Base-by-base conservation (phyloP, 352 stramenopile species). In the Phytophthora pini region DNA sequence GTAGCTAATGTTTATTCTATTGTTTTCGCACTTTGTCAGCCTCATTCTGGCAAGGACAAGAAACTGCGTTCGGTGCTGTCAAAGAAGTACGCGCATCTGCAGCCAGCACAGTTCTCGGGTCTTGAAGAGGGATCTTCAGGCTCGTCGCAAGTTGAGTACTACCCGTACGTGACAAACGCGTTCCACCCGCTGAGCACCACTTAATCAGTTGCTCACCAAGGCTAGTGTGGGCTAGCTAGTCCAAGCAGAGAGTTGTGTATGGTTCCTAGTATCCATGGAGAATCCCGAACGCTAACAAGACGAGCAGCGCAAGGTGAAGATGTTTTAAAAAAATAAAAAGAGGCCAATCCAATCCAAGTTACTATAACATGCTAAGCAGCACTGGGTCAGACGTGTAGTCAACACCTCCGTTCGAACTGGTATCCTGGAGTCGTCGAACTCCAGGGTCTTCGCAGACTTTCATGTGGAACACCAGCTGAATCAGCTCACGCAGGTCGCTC, bases 21-120 rank as follows among this genome's bases (percentile, higher is more conserved):
- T 36, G 31, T 12, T 36, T 9, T 36, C 31, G 31, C 31, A 36
- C 31, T 36, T 36, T 36, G 31, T 36, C 9, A 95, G 80, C 83
- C 84, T 20, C 88, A 94, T 63, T 48, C 72, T 31, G 80, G 83
- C 22, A 93, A 94, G 45, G 88, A 95, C 22, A 96, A 96, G 74
- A 93, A 93, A 61, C 57, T 94, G 53, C 84, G 86, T 38, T 43
- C 79, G 2, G 85, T 92, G 49, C 70, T 97, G 26, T 74, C 71
- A 15, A 96, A 95, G 71, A 92, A 93, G 60, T 96, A 96, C 62
- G 84, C 86, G 52, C 82, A 94, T 62, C 61, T 95, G 46, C 87
- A 95, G 65, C 87, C 87, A 56, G 82, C 84, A 44, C 87, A 95
- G 61, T 95, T 95, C 60, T 90, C 83, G 15, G 80, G 77, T 22